These are phyloP conservation scores for Candida dubliniensis DNA, from an alignment of 1,139 yeast genomes.

Conservation along the genomic window DNA sequence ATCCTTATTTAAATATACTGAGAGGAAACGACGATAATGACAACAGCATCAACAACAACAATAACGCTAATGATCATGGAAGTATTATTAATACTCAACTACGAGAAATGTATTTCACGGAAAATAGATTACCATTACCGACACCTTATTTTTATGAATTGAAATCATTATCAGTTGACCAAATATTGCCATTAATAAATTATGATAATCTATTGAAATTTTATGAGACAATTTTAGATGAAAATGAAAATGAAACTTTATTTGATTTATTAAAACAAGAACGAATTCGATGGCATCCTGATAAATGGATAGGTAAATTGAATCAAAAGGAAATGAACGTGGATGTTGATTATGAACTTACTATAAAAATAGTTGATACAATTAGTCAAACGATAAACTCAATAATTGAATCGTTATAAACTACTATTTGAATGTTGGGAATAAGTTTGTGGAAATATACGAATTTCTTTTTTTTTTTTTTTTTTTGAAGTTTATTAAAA, in stretches of 20 bases:
- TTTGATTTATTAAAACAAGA: slow-evolving; percentile 44
- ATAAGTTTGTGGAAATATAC: neutral
- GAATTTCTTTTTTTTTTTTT: neutral
- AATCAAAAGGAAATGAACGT: neutral
- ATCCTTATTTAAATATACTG: slow-evolving; percentile 29
- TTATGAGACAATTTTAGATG: slow-evolving; percentile 22
- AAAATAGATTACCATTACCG: slow-evolving; percentile 22
- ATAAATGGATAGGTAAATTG: slow-evolving; percentile 41
- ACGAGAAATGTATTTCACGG: slow-evolving; percentile 18
- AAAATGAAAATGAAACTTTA: slow-evolving; percentile 16
- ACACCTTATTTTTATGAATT: slow-evolving; percentile 16
- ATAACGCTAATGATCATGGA: neutral
- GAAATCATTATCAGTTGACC: slow-evolving; percentile 9
- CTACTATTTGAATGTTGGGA: too few relatives aligned
- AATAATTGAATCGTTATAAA: slow-evolving; percentile 19
- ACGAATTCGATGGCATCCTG: slow-evolving; percentile 71
- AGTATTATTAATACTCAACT: neutral
- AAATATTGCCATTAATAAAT: slow-evolving; percentile 24
- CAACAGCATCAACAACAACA: too few relatives aligned
- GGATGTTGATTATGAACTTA: slow-evolving; percentile 13
- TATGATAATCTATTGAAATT: slow-evolving; percentile 25
- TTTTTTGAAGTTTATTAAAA: neutral
- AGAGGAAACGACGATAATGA: neutral
- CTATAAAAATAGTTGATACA: slow-evolving; percentile 28
- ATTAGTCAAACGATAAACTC: slow-evolving; percentile 34